Conservation (phyloP, 2,329 filamentous ascomycete genomes). For the Ophiostoma sp. region DNA sequence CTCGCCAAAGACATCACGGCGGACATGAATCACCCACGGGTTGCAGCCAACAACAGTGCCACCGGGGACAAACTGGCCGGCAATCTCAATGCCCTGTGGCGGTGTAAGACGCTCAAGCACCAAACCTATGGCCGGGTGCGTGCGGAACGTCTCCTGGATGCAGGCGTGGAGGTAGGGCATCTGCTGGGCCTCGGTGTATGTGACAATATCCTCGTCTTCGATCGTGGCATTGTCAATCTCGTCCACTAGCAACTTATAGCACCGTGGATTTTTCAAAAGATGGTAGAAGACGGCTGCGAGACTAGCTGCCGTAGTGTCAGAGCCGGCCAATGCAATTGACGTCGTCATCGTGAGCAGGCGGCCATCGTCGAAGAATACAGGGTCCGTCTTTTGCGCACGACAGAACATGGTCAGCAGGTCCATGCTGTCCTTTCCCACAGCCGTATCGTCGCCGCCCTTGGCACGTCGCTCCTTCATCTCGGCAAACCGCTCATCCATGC, state of each 20-base stretch:
- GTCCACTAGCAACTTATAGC: not conserved
- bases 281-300: conserved; percentile 32
- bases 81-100: conserved; percentile 9
- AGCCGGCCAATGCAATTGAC: conserved; percentile 38
- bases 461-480: not conserved
- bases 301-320: conserved; percentile 34
- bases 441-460: not conserved
- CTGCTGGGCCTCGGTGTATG: conserved; percentile 28
- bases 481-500: conserved; percentile 25
- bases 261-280: conserved; percentile 27
- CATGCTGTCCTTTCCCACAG: not conserved
- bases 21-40: conserved; percentile 40
- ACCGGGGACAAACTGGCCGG: conserved; percentile 37
- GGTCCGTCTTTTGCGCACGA: not conserved
- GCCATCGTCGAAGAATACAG: conserved; percentile 14
- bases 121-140: conserved; percentile 39
- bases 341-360: conserved; percentile 31
- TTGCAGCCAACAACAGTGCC: conserved; percentile 41
- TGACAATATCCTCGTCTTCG: not conserved
- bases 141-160: conserved; percentile 49
- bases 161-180: conserved; percentile 51
- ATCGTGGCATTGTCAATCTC: conserved; percentile 13
- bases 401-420: conserved; percentile 37
- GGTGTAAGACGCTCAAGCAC: conserved; percentile 21
- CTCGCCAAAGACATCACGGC: conserved; percentile 37